A percentile compares a stretch with the other conserved stretches of the same genome.
Conservation (phyloP, 78 protist genomes). For the Blattamonas nauphoetae region DNA sequence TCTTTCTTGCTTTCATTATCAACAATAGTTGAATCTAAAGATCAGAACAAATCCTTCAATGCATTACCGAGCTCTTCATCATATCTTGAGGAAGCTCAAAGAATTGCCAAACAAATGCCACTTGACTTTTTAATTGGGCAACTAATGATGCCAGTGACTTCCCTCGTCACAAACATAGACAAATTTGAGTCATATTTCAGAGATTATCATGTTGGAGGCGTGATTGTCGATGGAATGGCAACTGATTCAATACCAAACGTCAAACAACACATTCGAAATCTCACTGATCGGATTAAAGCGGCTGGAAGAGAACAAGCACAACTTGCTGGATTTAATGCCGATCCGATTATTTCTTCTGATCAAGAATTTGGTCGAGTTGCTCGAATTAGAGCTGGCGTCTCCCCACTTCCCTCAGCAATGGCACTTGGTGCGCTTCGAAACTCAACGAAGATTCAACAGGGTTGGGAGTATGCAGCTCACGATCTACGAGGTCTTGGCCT, state of each 20-base stretch:
- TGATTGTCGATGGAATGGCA: not conserved
- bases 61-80: too few species aligned
- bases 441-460: not conserved
- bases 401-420: not conserved
- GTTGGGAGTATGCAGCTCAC: not conserved
- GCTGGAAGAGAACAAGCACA: not conserved
- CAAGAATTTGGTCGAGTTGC: not conserved
- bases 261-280: not conserved
- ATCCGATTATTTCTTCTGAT: not conserved
- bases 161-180: not conserved
- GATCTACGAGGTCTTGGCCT: not conserved
- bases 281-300: not conserved
- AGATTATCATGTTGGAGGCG: not conserved
- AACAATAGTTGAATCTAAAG: too few species aligned
- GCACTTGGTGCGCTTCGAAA: not conserved
- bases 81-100: not conserved
- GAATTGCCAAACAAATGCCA: not conserved
- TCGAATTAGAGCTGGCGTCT: not conserved
- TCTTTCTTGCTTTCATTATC: too few species aligned
- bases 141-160: not conserved
- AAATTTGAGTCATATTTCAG: not conserved
- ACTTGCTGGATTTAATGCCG: not conserved
- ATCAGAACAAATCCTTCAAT: too few species aligned
- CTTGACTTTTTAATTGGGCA: not conserved
- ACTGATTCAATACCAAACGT: not conserved